Base-by-base conservation (phyloP, 805 yeast genomes). In the Candida sithepensis region DNA sequence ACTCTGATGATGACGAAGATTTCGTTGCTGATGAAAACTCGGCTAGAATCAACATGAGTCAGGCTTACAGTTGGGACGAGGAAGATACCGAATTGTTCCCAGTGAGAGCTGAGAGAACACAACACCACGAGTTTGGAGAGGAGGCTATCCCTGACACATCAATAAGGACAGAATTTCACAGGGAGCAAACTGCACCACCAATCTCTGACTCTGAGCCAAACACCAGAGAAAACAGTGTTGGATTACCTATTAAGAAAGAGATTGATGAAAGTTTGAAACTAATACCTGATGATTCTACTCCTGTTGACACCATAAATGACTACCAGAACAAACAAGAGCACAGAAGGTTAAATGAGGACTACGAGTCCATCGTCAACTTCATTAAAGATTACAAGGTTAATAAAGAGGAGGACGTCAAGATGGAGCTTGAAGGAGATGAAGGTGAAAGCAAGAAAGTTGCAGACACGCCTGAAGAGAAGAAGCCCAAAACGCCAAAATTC, bases 31-130 rank as follows among this genome's bases (percentile, higher is more conserved):
- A 52, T 34, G 77, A 68, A 3, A 71, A 64, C 19, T 75, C 67
- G 36, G 67, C 79, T 3, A 77, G 68, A 56, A 81, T 84, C 52
- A 77, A 84, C 63, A 82, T 85, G 86, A 81, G 80, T 46, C 74
- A 76, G 57, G 84, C 77, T 42, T 81, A 80, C 52, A 68, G 67
- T 24, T 73, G 78, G 54, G 77, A 71, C 20, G 79, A 70, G 22
- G 71, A 67, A n/a, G 84, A 79, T 46, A 72, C 81, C 0, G 75
- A 70, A 18, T 63, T 84, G 28, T 84, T 85, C 69, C 92, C 92
- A 0, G 83, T 85, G 4, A 75, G 90, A 55, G 88, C 92, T 1
- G 72, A 72, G 9, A 74, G 89, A 64, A 67, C 70, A 10, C 74
- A 71, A 28, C 74, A 71, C 45, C 68, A 65, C 33, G 75, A 63